A percentile compares a stretch with the other conserved stretches of the same genome.
Evolutionary conservation across 108 stramenopile species (phyloP).

Genomic region (Nannochloropsis oceanica): DNA sequence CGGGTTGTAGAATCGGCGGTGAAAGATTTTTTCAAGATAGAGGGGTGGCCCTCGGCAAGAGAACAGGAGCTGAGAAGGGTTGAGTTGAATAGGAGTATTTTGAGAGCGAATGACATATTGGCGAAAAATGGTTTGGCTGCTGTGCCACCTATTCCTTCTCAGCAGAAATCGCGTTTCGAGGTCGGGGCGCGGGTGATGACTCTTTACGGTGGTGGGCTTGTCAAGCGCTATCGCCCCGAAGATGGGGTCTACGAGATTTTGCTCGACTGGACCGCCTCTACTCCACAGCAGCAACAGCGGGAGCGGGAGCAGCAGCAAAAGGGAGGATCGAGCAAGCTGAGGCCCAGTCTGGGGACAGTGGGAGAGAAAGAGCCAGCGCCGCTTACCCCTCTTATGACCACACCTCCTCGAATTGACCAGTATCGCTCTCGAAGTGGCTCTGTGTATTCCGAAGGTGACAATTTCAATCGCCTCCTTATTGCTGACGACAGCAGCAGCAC

Average conservation of each 20-base stretch:
- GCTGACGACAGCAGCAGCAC: background rate
- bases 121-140: constrained; percentile 7
- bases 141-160: constrained; percentile 2
- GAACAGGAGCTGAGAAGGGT: background rate
- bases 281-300: background rate
- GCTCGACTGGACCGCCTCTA: background rate
- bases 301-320: background rate
- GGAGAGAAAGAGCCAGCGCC: background rate
- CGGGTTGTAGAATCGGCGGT: background rate
- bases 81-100: background rate
- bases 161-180: background rate
- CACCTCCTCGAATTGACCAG: background rate
- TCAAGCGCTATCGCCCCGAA: constrained; percentile 20
- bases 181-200: constrained; percentile 27
- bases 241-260: constrained; percentile 36
- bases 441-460: background rate
- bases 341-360: background rate
- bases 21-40: background rate
- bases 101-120: constrained; percentile 27
- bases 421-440: background rate
- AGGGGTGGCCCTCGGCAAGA: background rate
- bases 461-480: too few species aligned
- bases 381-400: background rate
- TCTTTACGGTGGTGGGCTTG: constrained; percentile 26
- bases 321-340: too few species aligned